phyloP scores from a whole-genome alignment of 495 filamentous ascomycete genomes.

The Amphirosellinia nigrospora region DNA sequence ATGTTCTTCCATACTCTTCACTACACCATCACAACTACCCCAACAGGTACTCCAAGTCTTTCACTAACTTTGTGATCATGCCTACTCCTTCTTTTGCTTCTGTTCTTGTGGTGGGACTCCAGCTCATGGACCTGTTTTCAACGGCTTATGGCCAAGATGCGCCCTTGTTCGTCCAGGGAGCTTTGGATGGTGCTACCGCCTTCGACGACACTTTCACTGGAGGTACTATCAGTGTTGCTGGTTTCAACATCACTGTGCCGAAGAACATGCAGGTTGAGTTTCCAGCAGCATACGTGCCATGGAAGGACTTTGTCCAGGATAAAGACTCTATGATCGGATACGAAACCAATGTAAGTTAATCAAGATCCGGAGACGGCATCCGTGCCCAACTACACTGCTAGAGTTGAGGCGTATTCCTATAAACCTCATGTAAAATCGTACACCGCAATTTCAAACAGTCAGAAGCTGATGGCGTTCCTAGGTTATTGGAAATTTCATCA shows the following conservation, averaged over 20 bases:
- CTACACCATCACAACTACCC: background rate
- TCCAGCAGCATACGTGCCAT: slow-evolving; percentile 46
- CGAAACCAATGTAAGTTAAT: slow-evolving; percentile 41
- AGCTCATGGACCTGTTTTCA: slow-evolving; percentile 7
- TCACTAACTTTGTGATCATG: background rate
- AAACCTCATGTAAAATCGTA: background rate
- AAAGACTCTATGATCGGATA: slow-evolving; percentile 33
- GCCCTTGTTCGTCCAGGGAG: slow-evolving; percentile 18
- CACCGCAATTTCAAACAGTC: background rate
- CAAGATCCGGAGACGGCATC: background rate
- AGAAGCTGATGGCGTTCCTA: slow-evolving; percentile 7
- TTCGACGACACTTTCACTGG: slow-evolving; percentile 40
- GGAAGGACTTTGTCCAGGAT: slow-evolving; percentile 41
- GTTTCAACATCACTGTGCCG: slow-evolving; percentile 47
- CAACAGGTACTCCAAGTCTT: background rate
- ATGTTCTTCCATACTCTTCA: background rate
- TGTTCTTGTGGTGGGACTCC: slow-evolving; percentile 19
- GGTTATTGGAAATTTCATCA: slow-evolving; percentile 46
- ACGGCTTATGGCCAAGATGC: slow-evolving; percentile 23
- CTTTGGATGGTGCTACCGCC: slow-evolving; percentile 30
- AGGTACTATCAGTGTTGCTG: slow-evolving; percentile 45
- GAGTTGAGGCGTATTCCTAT: background rate
- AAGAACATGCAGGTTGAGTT: slow-evolving; percentile 51
- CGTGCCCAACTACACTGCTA: background rate
- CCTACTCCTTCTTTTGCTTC: background rate